Conservation (phyloP, 2,329 filamentous ascomycete species). For the Fusarium chaquense region DNA sequence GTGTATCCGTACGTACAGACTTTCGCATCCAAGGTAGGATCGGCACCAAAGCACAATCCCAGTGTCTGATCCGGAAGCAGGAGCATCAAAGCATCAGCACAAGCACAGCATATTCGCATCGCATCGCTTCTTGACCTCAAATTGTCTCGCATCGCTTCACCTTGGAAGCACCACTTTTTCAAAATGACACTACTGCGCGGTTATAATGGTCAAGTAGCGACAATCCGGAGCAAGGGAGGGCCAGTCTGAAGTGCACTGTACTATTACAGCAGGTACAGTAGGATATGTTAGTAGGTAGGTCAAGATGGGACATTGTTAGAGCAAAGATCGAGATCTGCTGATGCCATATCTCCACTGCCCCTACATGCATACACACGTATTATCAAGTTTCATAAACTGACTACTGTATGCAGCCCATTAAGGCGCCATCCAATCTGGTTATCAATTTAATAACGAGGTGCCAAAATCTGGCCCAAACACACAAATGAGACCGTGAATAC, state of each 20-base stretch:
- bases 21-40: conserved; percentile 12
- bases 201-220: not conserved
- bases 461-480: conserved; percentile 1
- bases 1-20: conserved; percentile 1
- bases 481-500: conserved; percentile 13
- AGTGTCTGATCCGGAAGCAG: conserved; percentile 34
- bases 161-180: conserved; percentile 16
- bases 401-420: conserved; percentile 1
- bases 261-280: not conserved
- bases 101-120: conserved; percentile 28
- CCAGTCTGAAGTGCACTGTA: not conserved
- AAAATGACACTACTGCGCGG: conserved; percentile 1
- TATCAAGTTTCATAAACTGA: conserved; percentile 17
- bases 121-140: not conserved
- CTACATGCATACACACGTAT: conserved; percentile 18
- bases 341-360: conserved; percentile 22
- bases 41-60: conserved; percentile 33
- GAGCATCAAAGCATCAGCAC: conserved; percentile 1
- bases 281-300: not conserved
- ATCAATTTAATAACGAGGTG: conserved; percentile 12
- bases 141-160: conserved; percentile 4
- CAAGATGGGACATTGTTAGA: conserved; percentile 11
- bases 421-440: conserved; percentile 2
- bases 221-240: conserved; percentile 2
- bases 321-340: conserved; percentile 39